phyloP scores from a whole-genome alignment of 495 filamentous ascomycete species.

The Penicillium arizonense region DNA sequence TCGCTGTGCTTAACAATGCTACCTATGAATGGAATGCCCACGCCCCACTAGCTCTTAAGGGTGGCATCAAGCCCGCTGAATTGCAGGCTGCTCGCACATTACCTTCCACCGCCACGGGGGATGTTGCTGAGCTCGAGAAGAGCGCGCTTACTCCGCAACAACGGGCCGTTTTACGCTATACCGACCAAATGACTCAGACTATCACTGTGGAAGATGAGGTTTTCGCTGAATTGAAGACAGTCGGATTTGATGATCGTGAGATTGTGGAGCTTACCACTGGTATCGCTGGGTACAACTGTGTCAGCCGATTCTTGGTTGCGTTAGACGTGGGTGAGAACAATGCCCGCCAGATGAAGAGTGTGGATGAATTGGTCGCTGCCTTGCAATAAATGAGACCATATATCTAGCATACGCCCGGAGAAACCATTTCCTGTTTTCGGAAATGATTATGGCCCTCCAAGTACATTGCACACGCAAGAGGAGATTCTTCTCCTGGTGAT shows the following conservation, averaged over 20 bases:
- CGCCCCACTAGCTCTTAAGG: constrained; percentile 57
- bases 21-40: constrained; percentile 82
- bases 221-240: constrained; percentile 56
- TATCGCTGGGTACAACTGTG: constrained; percentile 82
- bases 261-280: constrained; percentile 71
- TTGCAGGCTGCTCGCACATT: constrained; percentile 46
- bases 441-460: too few relatives aligned
- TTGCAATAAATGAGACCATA: constrained; percentile 2
- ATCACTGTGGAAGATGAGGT: constrained; percentile 58
- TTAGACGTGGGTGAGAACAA: constrained; percentile 65
- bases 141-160: constrained; percentile 55
- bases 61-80: constrained; percentile 37
- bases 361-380: constrained; percentile 35
- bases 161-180: constrained; percentile 59
- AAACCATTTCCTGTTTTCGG: too few relatives aligned
- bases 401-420: too few relatives aligned
- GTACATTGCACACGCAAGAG: too few relatives aligned
- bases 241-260: constrained; percentile 56
- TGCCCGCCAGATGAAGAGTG: constrained; percentile 40
- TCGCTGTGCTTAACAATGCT: constrained; percentile 70
- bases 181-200: constrained; percentile 38
- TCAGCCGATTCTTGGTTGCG: constrained; percentile 80
- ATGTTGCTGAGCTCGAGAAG: constrained; percentile 19
- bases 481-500: too few relatives aligned
- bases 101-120: constrained; percentile 30